Evolutionary conservation across 1,284 basidiomycete genomes (phyloP), one percentile per base, ranked within the genome.

Genomic region (Blastosporella zonata): DNA sequence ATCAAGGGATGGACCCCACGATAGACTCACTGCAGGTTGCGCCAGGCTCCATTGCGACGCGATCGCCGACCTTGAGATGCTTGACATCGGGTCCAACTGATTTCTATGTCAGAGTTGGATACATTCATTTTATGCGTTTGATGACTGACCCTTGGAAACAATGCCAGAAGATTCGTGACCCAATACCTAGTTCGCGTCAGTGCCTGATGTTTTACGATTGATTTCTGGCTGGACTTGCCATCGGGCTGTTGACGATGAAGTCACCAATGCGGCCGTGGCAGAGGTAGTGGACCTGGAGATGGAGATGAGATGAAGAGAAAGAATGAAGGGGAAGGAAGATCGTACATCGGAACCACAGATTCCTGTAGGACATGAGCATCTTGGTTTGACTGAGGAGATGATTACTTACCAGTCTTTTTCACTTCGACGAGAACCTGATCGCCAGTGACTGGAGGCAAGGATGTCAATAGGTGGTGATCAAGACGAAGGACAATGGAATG

Each of bases 391-490:
- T 17, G 9, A 10, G 39, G 12, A 29, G 25, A 21, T 9, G 2
- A 20, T 20, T 20, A 63, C 78, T 52, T 54, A 85, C 89, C 90
- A 18, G 93, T 94, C 71, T 96, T 94, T 70, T 93, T 93, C 42
- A 97, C 86, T 62, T 91, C 81, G 40, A 98, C 82, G 25, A 97
- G 81, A 37, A 95, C 93, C 60, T 97, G 88, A 60, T 89, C 77
- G 45, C 78, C 79, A 18, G 75, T 74, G 54, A 90, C 87, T 87
- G 60, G 50, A 38, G 44, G n/a, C n/a, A 35, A 47, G 33, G 25
- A 39, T 37, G 38, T 46, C 20, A 55, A 43, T 6, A 41, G n/a
- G 10, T 2, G 29, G 20, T 22, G 36, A 22, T 12, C 9, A n/a
- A n/a, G 6, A 21, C 2, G 12, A 20, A 9, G 7, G 20, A 34